Evolutionary conservation across 148 eudicot species (phyloP).

Genomic region (Rhododendron vialii): DNA sequence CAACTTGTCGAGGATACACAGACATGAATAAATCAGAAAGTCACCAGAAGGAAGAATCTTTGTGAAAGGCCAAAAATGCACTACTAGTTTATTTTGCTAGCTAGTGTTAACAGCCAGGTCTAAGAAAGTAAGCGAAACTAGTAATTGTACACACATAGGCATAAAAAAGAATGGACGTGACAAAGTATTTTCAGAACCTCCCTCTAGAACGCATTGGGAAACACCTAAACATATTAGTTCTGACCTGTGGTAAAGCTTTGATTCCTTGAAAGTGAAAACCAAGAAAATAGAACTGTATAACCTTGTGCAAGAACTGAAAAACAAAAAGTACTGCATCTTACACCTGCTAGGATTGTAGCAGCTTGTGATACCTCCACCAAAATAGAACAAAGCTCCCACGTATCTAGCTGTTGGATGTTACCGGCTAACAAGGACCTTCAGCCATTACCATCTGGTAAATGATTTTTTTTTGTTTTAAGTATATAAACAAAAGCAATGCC

Average conservation of each 20-base stretch:
- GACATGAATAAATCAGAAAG: not conserved
- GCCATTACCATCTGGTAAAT: conserved; percentile 2
- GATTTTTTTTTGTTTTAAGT: not conserved
- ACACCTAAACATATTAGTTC: not conserved
- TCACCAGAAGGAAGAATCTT: not conserved
- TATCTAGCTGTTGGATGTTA: conserved; percentile 33
- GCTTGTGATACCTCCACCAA: conserved; percentile 42
- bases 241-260: not conserved
- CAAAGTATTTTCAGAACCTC: not conserved
- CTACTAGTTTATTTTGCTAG: not conserved
- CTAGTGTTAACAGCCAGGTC: conserved; percentile 1
- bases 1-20: not conserved
- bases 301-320: not conserved
- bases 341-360: conserved; percentile 34
- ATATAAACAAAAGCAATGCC: not conserved
- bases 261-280: not conserved
- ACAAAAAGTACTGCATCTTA: not conserved
- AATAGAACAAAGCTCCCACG: conserved; percentile 39
- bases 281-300: not conserved
- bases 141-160: not conserved
- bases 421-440: conserved; percentile 50
- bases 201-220: not conserved
- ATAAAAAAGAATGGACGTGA: not conserved
- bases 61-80: not conserved
- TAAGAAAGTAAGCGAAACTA: not conserved